Base-by-base conservation (phyloP, 2,329 filamentous ascomycete genomes). In the Malbranchea cinnamomea region DNA sequence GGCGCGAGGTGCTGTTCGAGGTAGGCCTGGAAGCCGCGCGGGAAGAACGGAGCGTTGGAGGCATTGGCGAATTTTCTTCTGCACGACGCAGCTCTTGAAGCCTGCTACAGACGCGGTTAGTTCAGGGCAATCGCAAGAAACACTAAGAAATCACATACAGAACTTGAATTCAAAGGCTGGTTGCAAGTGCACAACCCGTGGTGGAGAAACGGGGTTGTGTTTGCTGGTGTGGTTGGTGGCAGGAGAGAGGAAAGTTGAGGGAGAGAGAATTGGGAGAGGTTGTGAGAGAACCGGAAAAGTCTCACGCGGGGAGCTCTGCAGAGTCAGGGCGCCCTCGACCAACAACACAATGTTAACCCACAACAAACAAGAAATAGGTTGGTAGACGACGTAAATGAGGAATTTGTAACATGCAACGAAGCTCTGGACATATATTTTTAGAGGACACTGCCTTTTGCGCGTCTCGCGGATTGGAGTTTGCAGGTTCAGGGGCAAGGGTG, bases 1-100 rank as follows among this genome's bases (percentile, higher is more conserved):
- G 50, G 23, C 49, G 46, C 28, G 50, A 52, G 30, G 42, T 42
- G 32, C 44, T 45, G 30, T 26, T 24, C 18, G 48, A 45, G 30
- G 39, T 41, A 33, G 41, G 42, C 36, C 45, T 46, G 35, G 51
- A 51, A 23, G 45, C 41, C 11, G n/a, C n/a, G n/a, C n/a, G n/a
- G n/a, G n/a, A n/a, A n/a, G 49, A 51, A 21, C 50, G 50, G 36
- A 53, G 47, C 33, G 45, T 50, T 38, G 44, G 49, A 43, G 50
- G 44, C 50, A 54, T 54, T 36, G 37, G 28, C 28, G 18, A 27
- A 26, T 16, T 14, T 15, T 28, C 19, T 31, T 31, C 19, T 29
- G 17, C 21, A 25, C 37, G 34, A 15, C 29, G 21, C 33, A 30
- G 34, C 38, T 39, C 36, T 37, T 31, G 31, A 35, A 20, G 28